Percentiles rank a stretch among this genome's conserved stretches.
These are phyloP conservation scores for Pythium angustatum DNA, from an alignment of 352 stramenopile species.

Conservation along the genomic window DNA sequence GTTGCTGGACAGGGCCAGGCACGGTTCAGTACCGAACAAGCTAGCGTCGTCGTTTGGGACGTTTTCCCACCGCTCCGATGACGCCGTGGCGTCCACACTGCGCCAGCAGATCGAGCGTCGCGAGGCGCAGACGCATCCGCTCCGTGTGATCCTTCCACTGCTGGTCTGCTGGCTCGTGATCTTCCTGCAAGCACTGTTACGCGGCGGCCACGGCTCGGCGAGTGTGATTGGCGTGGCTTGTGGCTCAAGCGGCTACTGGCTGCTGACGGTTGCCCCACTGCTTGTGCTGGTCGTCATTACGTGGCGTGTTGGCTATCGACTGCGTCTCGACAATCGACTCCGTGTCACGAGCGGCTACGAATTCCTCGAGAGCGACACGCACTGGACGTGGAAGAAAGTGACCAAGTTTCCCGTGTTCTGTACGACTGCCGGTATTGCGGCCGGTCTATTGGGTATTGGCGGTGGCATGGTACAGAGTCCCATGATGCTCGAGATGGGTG, in stretches of 20 bases:
- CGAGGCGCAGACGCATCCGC: constrained; percentile 50
- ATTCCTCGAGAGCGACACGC: constrained; percentile 93
- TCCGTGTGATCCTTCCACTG: constrained; percentile 56
- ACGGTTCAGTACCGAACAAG: no score
- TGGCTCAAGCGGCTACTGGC: constrained; percentile 91
- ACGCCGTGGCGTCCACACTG: constrained; percentile 36
- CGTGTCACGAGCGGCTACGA: constrained; percentile 58
- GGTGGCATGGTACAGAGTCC: constrained; percentile 98
- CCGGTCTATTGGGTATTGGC: constrained; percentile 96
- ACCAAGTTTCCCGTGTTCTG: constrained; percentile 93
- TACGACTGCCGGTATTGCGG: constrained; percentile 92
- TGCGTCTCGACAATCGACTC: constrained; percentile 59
- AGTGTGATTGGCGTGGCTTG: constrained; percentile 92
- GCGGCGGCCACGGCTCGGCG: constrained; percentile 65
- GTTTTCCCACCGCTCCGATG: constrained; percentile 16
- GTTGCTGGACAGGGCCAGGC: constrained; percentile 6
- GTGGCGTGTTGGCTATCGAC: constrained; percentile 28
- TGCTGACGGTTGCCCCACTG: constrained; percentile 87
- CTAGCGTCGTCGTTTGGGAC: constrained; percentile 6
- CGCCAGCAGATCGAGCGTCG: constrained; percentile 45
- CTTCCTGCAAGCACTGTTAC: constrained; percentile 70
- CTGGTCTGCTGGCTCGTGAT: constrained; percentile 68
- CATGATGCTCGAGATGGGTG: constrained; percentile 97
- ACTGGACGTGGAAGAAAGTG: constrained; percentile 90
- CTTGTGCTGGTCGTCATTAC: constrained; percentile 35